Conservation (phyloP, 352 stramenopile genomes). For the Pythium periplocum region DNA sequence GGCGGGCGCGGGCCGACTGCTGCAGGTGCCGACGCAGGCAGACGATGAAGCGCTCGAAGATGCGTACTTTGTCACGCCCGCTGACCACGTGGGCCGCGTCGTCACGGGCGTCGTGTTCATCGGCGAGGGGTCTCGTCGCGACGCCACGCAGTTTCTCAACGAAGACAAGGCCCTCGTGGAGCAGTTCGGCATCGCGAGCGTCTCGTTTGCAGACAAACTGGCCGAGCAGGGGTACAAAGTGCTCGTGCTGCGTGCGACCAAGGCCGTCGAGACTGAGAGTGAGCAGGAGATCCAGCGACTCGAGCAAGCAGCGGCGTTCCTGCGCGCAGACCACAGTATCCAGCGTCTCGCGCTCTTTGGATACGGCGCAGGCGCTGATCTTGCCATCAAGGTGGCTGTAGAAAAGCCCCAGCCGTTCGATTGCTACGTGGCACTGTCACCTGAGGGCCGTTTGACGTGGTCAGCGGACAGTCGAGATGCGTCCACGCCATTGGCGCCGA, state of each 20-base stretch:
- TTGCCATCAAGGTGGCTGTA: constrained; percentile 60
- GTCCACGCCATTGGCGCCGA: constrained; percentile 21
- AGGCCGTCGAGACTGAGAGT: constrained; percentile 12
- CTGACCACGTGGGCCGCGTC: constrained; percentile 74
- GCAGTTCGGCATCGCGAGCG: constrained; percentile 44
- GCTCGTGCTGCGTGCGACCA: constrained; percentile 53
- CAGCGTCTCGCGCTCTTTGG: constrained; percentile 70
- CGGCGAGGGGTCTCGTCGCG: constrained; percentile 28
- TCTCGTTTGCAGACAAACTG: constrained; percentile 83
- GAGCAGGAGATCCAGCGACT: constrained; percentile 19
- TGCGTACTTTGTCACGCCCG: constrained; percentile 69
- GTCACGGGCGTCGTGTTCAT: constrained; percentile 80
- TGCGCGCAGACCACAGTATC: constrained; percentile 67
- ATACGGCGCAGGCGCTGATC: constrained; percentile 57
- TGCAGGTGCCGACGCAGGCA: no score
- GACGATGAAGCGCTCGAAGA: constrained; percentile 8
- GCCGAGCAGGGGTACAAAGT: constrained; percentile 88
- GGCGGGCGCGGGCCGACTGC: no score
- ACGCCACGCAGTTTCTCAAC: constrained; percentile 12
- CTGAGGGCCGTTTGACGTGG: constrained; percentile 41
- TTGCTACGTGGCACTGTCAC: constrained; percentile 68
- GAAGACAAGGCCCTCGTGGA: constrained; percentile 13
- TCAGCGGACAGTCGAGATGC: constrained; percentile 7
- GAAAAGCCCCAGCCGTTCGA: constrained; percentile 36
- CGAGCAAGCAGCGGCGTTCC: constrained; percentile 43